A percentile compares a stretch with the other conserved stretches of the same genome.
phyloP scores from a whole-genome alignment of 306 rosid species.

The Adenanthera pavonina region DNA sequence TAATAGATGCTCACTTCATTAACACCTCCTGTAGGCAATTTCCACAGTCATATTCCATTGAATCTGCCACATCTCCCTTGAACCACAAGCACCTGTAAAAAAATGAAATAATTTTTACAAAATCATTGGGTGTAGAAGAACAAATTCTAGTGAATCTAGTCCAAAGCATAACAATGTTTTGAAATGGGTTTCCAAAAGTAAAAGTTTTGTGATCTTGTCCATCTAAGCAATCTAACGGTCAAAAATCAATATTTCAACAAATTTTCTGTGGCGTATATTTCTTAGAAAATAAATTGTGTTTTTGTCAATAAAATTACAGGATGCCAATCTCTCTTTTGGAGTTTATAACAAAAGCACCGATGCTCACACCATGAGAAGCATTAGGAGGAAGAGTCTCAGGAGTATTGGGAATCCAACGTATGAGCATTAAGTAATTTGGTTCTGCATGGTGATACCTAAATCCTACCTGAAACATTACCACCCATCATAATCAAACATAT shows the following conservation, averaged over 20 bases:
- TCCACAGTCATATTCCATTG: constrained; percentile 78
- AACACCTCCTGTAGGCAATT: constrained; percentile 84
- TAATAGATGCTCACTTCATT: constrained; percentile 57
- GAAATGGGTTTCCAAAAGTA: no score
- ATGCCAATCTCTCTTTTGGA: constrained; percentile 58
- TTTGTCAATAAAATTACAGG: no score
- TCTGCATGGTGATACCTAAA: constrained; percentile 84
- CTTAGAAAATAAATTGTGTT: no score
- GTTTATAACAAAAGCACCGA: constrained; percentile 87
- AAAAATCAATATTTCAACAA: no score
- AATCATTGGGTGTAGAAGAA: not conserved
- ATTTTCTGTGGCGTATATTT: no score
- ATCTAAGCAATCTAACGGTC: no score
- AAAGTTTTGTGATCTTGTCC: no score
- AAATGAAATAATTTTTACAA: not conserved
- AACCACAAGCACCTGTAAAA: constrained; percentile 78
- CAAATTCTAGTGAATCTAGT: no score
- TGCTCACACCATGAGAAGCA: constrained; percentile 84
- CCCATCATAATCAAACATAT: no score
- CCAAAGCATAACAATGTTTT: no score
- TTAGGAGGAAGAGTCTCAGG: constrained; percentile 69
- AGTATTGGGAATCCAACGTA: constrained; percentile 67
- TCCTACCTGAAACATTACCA: not conserved
- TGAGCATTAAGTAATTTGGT: constrained; percentile 80
- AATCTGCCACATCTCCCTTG: constrained; percentile 75